Evolutionary conservation across 129 eudicot species (phyloP).

Genomic region (Smallanthus sonchifolius): DNA sequence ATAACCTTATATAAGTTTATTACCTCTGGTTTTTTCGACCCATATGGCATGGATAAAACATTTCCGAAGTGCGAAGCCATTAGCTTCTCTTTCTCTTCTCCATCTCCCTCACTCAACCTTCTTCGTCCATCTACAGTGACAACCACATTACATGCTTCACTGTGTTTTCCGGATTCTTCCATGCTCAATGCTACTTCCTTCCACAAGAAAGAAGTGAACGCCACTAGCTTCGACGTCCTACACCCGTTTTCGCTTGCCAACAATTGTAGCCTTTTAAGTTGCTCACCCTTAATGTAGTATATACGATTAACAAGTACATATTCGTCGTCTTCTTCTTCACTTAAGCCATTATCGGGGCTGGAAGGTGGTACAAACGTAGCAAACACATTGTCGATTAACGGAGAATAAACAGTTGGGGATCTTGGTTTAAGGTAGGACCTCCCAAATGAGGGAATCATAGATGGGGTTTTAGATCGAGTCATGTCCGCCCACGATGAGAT

Average conservation of each 20-base stretch:
- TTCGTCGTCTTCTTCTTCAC: neutral
- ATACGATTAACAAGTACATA: slow-evolving; percentile 32
- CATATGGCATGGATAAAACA: slow-evolving; percentile 52
- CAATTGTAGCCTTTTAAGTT: slow-evolving; percentile 35
- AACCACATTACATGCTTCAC: slow-evolving; percentile 30
- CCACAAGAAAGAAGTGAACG: slow-evolving; percentile 30
- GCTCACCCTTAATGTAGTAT: slow-evolving; percentile 23
- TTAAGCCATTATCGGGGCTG: neutral
- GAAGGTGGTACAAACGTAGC: slow-evolving; percentile 5
- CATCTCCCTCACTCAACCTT: slow-evolving; percentile 39
- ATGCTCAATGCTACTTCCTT: slow-evolving; percentile 9
- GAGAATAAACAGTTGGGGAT: slow-evolving; percentile 18
- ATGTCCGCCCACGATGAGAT: slow-evolving; percentile 53
- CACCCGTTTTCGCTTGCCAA: slow-evolving; percentile 20
- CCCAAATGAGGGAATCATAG: slow-evolving; percentile 38
- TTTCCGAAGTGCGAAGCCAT: slow-evolving; percentile 44
- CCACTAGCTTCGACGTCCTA: slow-evolving; percentile 36
- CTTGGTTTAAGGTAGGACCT: slow-evolving; percentile 48
- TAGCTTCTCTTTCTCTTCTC: slow-evolving; percentile 16
- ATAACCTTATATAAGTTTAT: neutral
- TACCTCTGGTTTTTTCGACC: slow-evolving; percentile 26
- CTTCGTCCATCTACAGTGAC: slow-evolving; percentile 49
- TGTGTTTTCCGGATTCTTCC: neutral
- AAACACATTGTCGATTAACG: slow-evolving; percentile 17
- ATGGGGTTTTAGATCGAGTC: slow-evolving; percentile 25